Evolutionary conservation across 371 early-diverging fungal genomes (phyloP), one percentile per base, ranked within the genome.

Genomic region (Mortierella sp.): DNA sequence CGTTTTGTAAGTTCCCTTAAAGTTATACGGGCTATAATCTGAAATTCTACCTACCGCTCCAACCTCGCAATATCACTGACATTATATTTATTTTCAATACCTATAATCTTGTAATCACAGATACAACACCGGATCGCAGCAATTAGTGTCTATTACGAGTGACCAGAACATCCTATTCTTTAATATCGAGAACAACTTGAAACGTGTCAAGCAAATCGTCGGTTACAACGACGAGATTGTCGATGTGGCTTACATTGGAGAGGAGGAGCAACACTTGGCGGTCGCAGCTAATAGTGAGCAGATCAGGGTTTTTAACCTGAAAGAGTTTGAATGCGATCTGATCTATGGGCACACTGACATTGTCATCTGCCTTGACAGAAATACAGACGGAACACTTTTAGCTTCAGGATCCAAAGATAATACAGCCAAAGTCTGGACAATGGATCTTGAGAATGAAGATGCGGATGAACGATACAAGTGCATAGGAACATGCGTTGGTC

Each of bases 201-300:
- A 86, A 64, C 88, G 91, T 19, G 82, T 88, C 15, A 92, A 92
- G 70, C 96, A 96, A 82, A 90, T 97, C 74, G 94, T 96, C 7
- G 99, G 99, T 29, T 96, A 96, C 83, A 98, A 97, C 69, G 97
- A 98, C 63, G 98, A 98, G 76, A 90, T 98, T 43, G 92, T 97
- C 17, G 98, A 96, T 81, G 72, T 97, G 42, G 85, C 85, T 0
- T 95, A 93, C 62, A 83, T 95, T n/a, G 96, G 94, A 23, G 83
- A 86, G 40, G 82, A 88, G 6, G 91, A 94, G 63, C 80, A 76
- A 4, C 89, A 93, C 68, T 69, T 98, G 66, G 97, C 95, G 7
- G 96, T 97, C 15, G 95, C 95, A 0, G 94, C 97, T 26, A 98
- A 98, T 84, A 94, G 94, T 26, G 96, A 96, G 65, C 91, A 96